Conservation (phyloP, 495 filamentous ascomycete species). For the Hypomontagnella monticulosa region DNA sequence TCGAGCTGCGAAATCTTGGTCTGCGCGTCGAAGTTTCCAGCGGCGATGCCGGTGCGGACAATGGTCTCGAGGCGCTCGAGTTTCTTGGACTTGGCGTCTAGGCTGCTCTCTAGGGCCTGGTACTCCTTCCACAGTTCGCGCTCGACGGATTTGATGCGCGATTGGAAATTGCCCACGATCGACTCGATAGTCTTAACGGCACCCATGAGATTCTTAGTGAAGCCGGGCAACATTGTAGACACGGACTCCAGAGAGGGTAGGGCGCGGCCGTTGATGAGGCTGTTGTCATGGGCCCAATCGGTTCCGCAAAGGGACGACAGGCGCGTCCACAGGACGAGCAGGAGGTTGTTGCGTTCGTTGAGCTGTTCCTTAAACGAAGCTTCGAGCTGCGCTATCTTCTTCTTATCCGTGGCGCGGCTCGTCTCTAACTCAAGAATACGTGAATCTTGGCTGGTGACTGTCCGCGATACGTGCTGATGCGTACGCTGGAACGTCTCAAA, state of each 20-base stretch:
- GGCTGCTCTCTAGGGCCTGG: slow-evolving; percentile 80
- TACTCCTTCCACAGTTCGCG: slow-evolving; percentile 91
- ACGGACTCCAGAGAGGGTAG: slow-evolving; percentile 84
- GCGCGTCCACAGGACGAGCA: slow-evolving; percentile 86
- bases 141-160: slow-evolving; percentile 82
- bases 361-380: slow-evolving; percentile 84
- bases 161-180: slow-evolving; percentile 81
- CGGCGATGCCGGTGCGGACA: slow-evolving; percentile 64
- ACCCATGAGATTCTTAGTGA: slow-evolving; percentile 85
- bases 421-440: slow-evolving; percentile 86
- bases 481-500: slow-evolving; percentile 88
- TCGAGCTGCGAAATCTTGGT: slow-evolving; percentile 75
- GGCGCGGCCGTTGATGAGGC: slow-evolving; percentile 83
- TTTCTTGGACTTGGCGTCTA: slow-evolving; percentile 81
- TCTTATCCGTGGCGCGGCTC: slow-evolving; percentile 74
- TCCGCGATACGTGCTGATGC: slow-evolving; percentile 82
- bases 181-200: slow-evolving; percentile 90
- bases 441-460: slow-evolving; percentile 82
- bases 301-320: slow-evolving; percentile 85
- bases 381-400: slow-evolving; percentile 77
- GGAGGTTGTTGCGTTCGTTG: slow-evolving; percentile 85
- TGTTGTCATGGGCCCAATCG: slow-evolving; percentile 92
- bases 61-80: slow-evolving; percentile 87
- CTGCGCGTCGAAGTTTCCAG: slow-evolving; percentile 57
- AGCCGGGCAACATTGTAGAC: slow-evolving; percentile 79